A percentile compares a stretch with the other conserved stretches of the same genome.
phyloP scores from a whole-genome alignment of 768 basidiomycete species.

The Tricholoma sp. region DNA sequence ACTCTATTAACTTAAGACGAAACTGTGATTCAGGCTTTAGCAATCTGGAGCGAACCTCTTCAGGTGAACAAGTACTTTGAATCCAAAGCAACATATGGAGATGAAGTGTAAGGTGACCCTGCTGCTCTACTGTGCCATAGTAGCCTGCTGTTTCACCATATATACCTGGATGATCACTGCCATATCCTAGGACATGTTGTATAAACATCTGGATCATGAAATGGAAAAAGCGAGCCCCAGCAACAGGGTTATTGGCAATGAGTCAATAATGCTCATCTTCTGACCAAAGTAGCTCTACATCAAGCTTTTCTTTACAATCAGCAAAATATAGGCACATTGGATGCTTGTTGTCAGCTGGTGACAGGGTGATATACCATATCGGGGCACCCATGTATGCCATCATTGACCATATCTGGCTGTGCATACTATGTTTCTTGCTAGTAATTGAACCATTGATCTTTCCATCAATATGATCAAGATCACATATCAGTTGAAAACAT shows the following conservation, averaged over 20 bases:
- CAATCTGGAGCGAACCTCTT: conserved; percentile 1
- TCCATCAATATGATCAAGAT: too few relatives aligned
- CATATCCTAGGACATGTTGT: conserved; percentile 6
- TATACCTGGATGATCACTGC: not conserved
- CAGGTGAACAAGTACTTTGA: conserved; percentile 1
- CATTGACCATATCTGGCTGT: too few relatives aligned
- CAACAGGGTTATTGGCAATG: not conserved
- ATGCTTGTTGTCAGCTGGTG: too few relatives aligned
- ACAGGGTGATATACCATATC: too few relatives aligned
- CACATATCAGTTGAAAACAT: not conserved
- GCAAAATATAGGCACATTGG: too few relatives aligned
- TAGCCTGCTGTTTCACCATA: conserved; percentile 23
- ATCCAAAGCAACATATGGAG: conserved; percentile 26
- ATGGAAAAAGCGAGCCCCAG: not conserved
- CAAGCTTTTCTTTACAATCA: not conserved
- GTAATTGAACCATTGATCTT: too few relatives aligned
- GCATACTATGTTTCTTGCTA: not conserved
- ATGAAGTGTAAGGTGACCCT: conserved; percentile 23
- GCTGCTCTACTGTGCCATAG: conserved; percentile 28
- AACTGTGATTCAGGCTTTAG: conserved; percentile 3
- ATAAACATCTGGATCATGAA: not conserved
- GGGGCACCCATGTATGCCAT: too few relatives aligned
- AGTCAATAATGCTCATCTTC: not conserved
- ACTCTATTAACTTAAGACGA: not conserved
- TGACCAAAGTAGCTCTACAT: not conserved